Evolutionary conservation across 768 basidiomycete genomes (phyloP), one percentile per base, ranked within the genome.

Genomic region (Gloeostereum incarnatum): DNA sequence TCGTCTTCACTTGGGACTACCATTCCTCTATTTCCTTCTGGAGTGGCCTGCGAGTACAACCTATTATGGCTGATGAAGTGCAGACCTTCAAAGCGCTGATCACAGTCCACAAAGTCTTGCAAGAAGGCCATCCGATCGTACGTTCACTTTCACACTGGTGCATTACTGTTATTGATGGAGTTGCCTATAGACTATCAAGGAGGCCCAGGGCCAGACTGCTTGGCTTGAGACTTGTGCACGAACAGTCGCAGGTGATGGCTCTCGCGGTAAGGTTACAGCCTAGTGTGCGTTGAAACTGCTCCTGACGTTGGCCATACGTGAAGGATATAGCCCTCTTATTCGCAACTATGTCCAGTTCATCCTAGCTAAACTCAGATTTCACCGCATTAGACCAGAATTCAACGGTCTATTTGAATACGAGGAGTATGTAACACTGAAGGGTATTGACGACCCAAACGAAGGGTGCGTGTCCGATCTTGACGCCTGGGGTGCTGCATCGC

Each of bases 1-100:
- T 99, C 56, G 89, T 98, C 18, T 99, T 92, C 60, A 98, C 96
- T 5, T 97, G 93, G 93, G 96, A 99, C 59, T 98, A 98, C 53
- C 93, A 97, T 52, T 87, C 92, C 14, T 97, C 93, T 24, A 81
- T 89, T 49, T 93, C 93, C 5, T 97, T 98, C 57, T 99, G 96
- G 96, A 91, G 89, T 49, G 91, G 90, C 20, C 71, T 99, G 5
- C 75, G 96, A 21, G 96, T 98, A 2, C 94, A 97, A 46, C 96
- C 96, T 29, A 96, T 99, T 50, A 65, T 99, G 19, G 78, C 92
- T 3, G 96, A 99, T 59, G 96, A 99, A 65, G 78, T 98, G 0
- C 92, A 96, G 62, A 94, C 96, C 0, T 99, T 98, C 73, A 99
- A 99, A 60, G 87, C 88, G 2, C 74, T 99, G 47, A 98, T 99